Evolutionary conservation across 768 basidiomycete species (phyloP), one percentile per base, ranked within the genome.

Genomic region (Mycena metata): DNA sequence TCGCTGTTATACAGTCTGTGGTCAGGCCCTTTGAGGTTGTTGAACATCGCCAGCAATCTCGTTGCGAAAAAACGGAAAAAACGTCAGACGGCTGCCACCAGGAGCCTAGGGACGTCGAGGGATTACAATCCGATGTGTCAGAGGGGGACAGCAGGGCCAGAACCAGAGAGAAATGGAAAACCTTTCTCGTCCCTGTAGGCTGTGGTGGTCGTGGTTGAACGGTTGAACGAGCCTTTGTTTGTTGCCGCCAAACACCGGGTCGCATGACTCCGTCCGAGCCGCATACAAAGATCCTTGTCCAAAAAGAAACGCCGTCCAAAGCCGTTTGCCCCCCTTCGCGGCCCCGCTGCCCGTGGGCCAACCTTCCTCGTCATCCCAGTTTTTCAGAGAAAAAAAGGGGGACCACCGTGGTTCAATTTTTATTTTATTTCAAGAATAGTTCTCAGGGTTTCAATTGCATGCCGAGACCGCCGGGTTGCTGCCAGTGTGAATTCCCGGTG

Each of bases 151-250:
- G 55, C 36, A 35, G 30, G 57, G 45, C 56, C 56, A 69, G 62
- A 55, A 60, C 59, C 26, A 55, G 42, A 55, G 39, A 56, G n/a
- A 55, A 46, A 60, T 45, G 41, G 61, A 54, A 59, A 42, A 63
- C 61, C 67, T 60, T 42, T n/a, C 41, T 45, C 56, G 30, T 56
- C 66, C 47, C 60, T 69, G 57, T 50, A 15, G 35, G 30, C 30
- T 30, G 30, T 30, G 30, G 59, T 63, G 67, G 67, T 55, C 33
- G 56, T 63, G 35, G 61, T 64, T 64, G 61, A 64, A 69, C 67
- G 35, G 61, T 64, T 64, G 61, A 64, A 69, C 67, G 59, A 52
- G 50, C 50, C 60, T 56, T 26, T 68, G 62, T 69, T 64, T 69
- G 62, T 39, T 35, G n/a, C 2, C 5, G 52, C 35, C 59, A 67